Percentiles rank a stretch among this genome's conserved stretches.
Conservation (phyloP, 495 filamentous ascomycete species). For the Penicillium daleae region DNA sequence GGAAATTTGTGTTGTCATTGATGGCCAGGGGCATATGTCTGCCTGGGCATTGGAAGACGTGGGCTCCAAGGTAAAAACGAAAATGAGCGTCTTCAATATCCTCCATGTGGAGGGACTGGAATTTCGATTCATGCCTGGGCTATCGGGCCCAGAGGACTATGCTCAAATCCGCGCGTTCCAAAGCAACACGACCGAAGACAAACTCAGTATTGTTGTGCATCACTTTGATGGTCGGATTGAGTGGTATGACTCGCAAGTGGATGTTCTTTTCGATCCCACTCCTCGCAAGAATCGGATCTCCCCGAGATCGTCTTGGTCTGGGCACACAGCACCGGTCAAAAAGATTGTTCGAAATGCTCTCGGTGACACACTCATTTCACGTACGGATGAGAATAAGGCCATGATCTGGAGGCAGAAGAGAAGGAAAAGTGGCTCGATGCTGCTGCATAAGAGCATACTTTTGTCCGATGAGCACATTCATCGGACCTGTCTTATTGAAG, state of each 20-base stretch:
- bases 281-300: constrained; percentile 64
- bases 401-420: constrained; percentile 78
- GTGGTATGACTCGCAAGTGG: constrained; percentile 78
- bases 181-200: constrained; percentile 56
- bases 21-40: constrained; percentile 84
- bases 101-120: constrained; percentile 75
- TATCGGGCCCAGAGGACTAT: constrained; percentile 55
- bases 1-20: constrained; percentile 85
- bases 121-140: constrained; percentile 63
- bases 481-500: constrained; percentile 74
- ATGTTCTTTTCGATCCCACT: constrained; percentile 79
- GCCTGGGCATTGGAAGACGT: constrained; percentile 95
- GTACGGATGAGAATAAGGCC: constrained; percentile 77
- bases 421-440: constrained; percentile 47
- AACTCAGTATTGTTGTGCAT: constrained; percentile 79
- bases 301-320: constrained; percentile 71
- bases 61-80: constrained; percentile 69
- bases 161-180: constrained; percentile 77
- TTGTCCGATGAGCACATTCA: constrained; percentile 75
- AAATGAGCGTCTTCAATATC: constrained; percentile 82
- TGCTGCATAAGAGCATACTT: constrained; percentile 73
- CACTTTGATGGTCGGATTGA: constrained; percentile 84
- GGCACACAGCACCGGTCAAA: constrained; percentile 78
- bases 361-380: constrained; percentile 78
- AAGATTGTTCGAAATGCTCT: constrained; percentile 84